A percentile compares a stretch with the other conserved stretches of the same genome.
phyloP scores from a whole-genome alignment of 352 stramenopile genomes.

The Phytopythium cucurbitacearum region DNA sequence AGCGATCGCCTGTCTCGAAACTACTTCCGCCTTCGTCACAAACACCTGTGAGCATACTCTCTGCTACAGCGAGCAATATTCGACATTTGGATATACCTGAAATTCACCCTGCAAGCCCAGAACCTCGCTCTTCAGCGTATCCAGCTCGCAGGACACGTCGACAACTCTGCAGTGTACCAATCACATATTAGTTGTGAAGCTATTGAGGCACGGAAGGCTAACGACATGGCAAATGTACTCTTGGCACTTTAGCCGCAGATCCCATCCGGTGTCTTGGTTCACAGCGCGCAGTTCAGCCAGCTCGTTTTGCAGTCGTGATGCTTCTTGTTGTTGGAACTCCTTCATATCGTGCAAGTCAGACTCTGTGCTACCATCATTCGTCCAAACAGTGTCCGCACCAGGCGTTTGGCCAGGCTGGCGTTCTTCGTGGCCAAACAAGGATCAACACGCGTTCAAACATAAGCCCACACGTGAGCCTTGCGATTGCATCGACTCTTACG shows the following conservation, averaged over 20 bases:
- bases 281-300: constrained; percentile 21
- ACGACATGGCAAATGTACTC: constrained; percentile 15
- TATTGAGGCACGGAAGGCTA: not conserved
- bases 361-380: not conserved
- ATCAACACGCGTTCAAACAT: not conserved
- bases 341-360: constrained; percentile 8
- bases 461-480: not conserved
- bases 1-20: constrained; percentile 33
- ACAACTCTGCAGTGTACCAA: constrained; percentile 16
- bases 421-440: constrained; percentile 13
- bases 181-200: not conserved
- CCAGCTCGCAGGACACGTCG: constrained; percentile 24
- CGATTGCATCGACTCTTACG: constrained; percentile 6
- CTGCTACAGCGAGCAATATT: not conserved
- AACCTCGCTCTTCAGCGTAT: constrained; percentile 29
- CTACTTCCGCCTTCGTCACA: constrained; percentile 32
- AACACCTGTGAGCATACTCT: not conserved
- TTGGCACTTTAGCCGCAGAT: constrained; percentile 29
- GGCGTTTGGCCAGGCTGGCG: constrained; percentile 15
- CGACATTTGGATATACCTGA: constrained; percentile 21
- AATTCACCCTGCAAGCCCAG: constrained; percentile 43
- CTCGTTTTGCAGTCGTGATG: constrained; percentile 25
- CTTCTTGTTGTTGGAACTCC: constrained; percentile 26
- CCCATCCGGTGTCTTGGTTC: constrained; percentile 25
- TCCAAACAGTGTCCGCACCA: constrained; percentile 8